Conservation (phyloP, 2,329 filamentous ascomycete genomes). For the Penicillium sp. region DNA sequence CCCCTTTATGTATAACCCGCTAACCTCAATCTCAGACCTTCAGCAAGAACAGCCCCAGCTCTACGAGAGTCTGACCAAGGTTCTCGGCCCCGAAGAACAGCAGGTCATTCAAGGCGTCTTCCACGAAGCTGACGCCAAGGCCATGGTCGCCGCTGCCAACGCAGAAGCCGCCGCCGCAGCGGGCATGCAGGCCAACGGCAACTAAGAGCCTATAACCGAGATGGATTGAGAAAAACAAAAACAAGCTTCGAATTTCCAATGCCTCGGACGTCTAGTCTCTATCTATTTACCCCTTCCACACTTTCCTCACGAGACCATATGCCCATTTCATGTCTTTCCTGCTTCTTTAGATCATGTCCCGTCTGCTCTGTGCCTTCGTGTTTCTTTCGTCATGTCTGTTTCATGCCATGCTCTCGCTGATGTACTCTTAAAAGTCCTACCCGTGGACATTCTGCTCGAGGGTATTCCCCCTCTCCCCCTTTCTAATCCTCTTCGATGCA, state of each 20-base stretch:
- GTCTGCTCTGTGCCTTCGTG: constrained; percentile 11
- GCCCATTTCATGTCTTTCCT: constrained; percentile 28
- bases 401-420: constrained; percentile 21
- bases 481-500: constrained; percentile 25
- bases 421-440: constrained; percentile 26
- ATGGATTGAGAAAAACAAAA: constrained; percentile 9
- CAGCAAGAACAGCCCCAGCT: constrained; percentile 89
- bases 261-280: constrained; percentile 7
- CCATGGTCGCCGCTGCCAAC: constrained; percentile 39
- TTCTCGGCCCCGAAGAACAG: constrained; percentile 77
- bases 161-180: constrained; percentile 38
- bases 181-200: constrained; percentile 35
- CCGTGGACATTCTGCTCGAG: constrained; percentile 8
- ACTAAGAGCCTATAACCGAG: constrained; percentile 25
- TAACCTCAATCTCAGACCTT: constrained; percentile 58
- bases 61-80: constrained; percentile 75
- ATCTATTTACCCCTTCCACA: constrained; percentile 11
- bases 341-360: constrained; percentile 28
- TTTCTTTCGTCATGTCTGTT: constrained; percentile 11
- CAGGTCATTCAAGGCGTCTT: constrained; percentile 75
- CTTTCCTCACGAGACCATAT: constrained; percentile 28
- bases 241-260: constrained; percentile 1
- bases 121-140: constrained; percentile 63
- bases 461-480: constrained; percentile 3
- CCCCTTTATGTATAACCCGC: constrained; percentile 24